Conservation (phyloP, 176 grass and related monocot genomes). For the Olyra latifolia region DNA sequence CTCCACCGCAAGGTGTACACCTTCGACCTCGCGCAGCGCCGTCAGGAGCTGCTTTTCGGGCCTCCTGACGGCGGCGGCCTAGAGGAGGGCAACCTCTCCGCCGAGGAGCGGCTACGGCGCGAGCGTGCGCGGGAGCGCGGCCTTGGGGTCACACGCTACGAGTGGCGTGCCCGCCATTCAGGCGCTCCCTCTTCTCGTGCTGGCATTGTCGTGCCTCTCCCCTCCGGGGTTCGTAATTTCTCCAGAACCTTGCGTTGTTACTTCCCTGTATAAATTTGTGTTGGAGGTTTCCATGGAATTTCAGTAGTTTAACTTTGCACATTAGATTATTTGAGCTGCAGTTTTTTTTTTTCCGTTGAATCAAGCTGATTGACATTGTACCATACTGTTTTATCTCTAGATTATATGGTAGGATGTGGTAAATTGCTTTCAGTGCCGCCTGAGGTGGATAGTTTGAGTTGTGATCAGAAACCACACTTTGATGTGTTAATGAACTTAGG, state of each 20-base stretch:
- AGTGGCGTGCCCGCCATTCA: slow-evolving; percentile 62
- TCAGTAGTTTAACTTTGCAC: neutral
- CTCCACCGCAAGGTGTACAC: slow-evolving; percentile 81
- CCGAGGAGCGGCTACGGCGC: slow-evolving; percentile 81
- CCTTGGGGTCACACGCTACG: slow-evolving; percentile 83
- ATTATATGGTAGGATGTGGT: neutral
- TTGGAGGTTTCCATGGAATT: neutral
- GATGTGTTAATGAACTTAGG: neutral
- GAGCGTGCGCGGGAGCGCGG: slow-evolving; percentile 90
- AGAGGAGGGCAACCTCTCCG: slow-evolving; percentile 78
- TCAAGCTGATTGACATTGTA: neutral
- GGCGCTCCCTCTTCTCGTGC: slow-evolving; percentile 32
- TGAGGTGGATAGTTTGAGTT: neutral
- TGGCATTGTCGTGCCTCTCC: slow-evolving; percentile 85
- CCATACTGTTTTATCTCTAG: neutral
- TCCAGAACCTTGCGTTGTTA: neutral
- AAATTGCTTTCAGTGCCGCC: neutral
- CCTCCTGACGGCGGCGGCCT: slow-evolving; percentile 82
- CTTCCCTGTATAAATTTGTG: neutral
- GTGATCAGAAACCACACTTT: neutral
- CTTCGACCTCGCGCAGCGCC: slow-evolving; percentile 50
- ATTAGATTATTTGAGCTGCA: neutral
- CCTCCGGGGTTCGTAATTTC: slow-evolving; percentile 68
- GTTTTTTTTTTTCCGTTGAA: neutral
- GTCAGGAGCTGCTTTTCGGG: slow-evolving; percentile 73